Conservation (phyloP, 2,329 filamentous ascomycete species). For the Aurifilum marmelostoma region DNA sequence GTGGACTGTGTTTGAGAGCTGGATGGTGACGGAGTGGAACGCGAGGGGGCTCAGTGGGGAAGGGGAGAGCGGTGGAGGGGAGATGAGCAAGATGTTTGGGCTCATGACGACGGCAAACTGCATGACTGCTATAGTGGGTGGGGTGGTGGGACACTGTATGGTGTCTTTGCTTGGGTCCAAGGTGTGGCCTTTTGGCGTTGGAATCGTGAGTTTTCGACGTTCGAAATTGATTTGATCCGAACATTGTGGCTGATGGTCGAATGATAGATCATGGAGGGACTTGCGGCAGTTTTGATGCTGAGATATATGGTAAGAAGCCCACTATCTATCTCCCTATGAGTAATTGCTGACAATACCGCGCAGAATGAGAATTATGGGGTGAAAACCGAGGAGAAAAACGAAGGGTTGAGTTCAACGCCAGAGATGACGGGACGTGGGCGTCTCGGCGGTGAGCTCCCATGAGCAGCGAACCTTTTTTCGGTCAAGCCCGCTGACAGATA, state of each 20-base stretch:
- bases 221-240: background rate
- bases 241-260: background rate
- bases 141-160: conserved; percentile 53
- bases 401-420: background rate
- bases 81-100: conserved; percentile 55
- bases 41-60: conserved; percentile 43
- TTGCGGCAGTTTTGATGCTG: conserved; percentile 37
- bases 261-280: conserved; percentile 34
- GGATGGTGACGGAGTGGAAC: conserved; percentile 61
- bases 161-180: conserved; percentile 51
- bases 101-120: conserved; percentile 55
- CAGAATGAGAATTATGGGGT: conserved; percentile 30
- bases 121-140: conserved; percentile 54
- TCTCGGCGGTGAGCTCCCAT: conserved; percentile 22
- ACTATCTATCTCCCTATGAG: too few species aligned
- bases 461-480: background rate
- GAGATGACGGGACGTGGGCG: conserved; percentile 2
- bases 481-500: background rate
- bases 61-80: conserved; percentile 34
- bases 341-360: background rate
- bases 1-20: conserved; percentile 61
- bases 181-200: conserved; percentile 53
- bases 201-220: conserved; percentile 36
- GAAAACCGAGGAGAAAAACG: background rate
- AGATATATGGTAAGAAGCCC: conserved; percentile 34